phyloP scores from a whole-genome alignment of 2,329 filamentous ascomycete genomes.

The Fusarium chaquense region DNA sequence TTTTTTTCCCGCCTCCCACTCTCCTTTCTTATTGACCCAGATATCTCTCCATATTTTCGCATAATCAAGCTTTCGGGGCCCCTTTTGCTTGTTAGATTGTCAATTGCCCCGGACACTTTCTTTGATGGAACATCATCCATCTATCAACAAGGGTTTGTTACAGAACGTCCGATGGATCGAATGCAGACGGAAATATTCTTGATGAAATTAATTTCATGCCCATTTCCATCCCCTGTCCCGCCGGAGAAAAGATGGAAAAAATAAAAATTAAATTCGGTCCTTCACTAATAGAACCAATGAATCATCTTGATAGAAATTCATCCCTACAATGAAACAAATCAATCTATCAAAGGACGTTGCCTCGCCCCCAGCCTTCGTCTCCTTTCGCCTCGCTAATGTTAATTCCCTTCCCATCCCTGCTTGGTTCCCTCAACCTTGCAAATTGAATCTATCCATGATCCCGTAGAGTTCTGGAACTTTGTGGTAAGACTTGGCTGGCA shows the following conservation, averaged over 20 bases:
- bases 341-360: slow-evolving; percentile 7
- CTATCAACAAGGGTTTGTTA: slow-evolving; percentile 11
- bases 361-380: slow-evolving; percentile 9
- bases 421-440: slow-evolving; percentile 3
- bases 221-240: slow-evolving; percentile 8
- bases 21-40: slow-evolving; percentile 14
- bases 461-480: slow-evolving; percentile 11
- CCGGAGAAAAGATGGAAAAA: slow-evolving; percentile 17
- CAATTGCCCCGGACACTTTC: slow-evolving; percentile 17
- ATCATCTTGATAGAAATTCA: slow-evolving; percentile 3
- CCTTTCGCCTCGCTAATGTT: slow-evolving; percentile 19
- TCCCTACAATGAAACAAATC: slow-evolving; percentile 10
- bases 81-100: slow-evolving; percentile 25
- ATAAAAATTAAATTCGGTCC: slow-evolving; percentile 8
- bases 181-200: slow-evolving; percentile 20
- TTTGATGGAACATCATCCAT: not conserved
- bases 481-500: not conserved
- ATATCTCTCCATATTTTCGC: slow-evolving; percentile 26
- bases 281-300: not conserved
- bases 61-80: slow-evolving; percentile 31
- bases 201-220: slow-evolving; percentile 6
- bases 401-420: slow-evolving; percentile 11
- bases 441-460: slow-evolving; percentile 14
- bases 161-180: slow-evolving; percentile 6
- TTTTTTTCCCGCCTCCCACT: not conserved